phyloP scores from a whole-genome alignment of 2,329 filamentous ascomycete species.

The Fusarium euwallaceae region DNA sequence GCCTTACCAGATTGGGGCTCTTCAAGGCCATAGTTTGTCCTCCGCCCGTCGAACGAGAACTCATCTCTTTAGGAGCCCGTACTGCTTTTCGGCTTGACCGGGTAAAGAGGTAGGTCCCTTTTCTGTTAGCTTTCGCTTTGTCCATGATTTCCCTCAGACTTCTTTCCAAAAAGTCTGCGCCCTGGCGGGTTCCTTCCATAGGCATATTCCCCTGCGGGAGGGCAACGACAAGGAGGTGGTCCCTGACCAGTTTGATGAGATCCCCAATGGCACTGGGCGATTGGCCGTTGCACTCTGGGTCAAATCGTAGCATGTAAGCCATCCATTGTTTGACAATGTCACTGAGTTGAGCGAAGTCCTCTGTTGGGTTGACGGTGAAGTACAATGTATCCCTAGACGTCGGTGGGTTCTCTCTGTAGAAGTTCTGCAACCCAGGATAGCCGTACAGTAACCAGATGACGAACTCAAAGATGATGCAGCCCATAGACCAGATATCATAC shows the following conservation, averaged over 20 bases:
- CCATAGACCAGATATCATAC: conserved; percentile 51
- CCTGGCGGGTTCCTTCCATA: not conserved
- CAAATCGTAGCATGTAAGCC: conserved; percentile 3
- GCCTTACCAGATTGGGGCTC: conserved; percentile 20
- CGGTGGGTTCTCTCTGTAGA: not conserved
- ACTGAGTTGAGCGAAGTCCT: conserved; percentile 1
- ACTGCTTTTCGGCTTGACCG: not conserved
- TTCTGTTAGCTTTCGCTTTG: not conserved
- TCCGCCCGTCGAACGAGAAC: not conserved
- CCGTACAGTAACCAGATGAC: conserved; percentile 48
- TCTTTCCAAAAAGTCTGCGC: not conserved
- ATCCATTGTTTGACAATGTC: conserved; percentile 1
- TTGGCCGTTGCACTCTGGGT: conserved; percentile 18
- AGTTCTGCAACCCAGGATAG: not conserved
- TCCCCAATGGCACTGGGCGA: conserved; percentile 11
- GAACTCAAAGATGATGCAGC: conserved; percentile 48
- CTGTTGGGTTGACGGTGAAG: not conserved
- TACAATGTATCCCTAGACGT: conserved; percentile 1
- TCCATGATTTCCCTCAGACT: not conserved
- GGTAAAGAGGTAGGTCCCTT: conserved; percentile 19
- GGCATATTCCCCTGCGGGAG: not conserved
- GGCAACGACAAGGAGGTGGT: conserved; percentile 20
- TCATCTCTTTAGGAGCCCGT: not conserved
- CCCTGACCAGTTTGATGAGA: conserved; percentile 12
- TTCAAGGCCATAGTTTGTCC: no score